Percentiles rank a stretch among this genome's conserved stretches.
Evolutionary conservation across 352 stramenopile species (phyloP).

Genomic region (Pythium myriotylum): DNA sequence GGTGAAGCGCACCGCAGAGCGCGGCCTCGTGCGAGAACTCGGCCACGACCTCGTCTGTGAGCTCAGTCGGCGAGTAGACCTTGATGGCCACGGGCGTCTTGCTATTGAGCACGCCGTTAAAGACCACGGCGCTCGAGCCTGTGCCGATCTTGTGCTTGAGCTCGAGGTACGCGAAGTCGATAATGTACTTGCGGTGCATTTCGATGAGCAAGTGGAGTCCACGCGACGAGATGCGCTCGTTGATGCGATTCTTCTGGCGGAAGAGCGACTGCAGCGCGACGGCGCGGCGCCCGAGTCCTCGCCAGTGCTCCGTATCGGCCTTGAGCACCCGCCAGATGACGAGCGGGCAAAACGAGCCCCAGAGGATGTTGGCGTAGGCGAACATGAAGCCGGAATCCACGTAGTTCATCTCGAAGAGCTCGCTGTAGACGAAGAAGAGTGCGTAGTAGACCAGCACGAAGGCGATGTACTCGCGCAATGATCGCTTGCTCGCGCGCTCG

Average conservation of each 20-base stretch:
- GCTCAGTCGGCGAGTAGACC: constrained; percentile 64
- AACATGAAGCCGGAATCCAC: constrained; percentile 35
- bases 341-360: constrained; percentile 51
- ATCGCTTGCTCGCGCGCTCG: constrained; percentile 46
- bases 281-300: constrained; percentile 52
- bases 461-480: constrained; percentile 59
- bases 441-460: constrained; percentile 39
- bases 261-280: constrained; percentile 57
- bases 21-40: constrained; percentile 83
- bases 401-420: constrained; percentile 32
- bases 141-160: constrained; percentile 49
- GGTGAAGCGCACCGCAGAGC: constrained; percentile 65
- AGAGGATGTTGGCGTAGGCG: constrained; percentile 44
- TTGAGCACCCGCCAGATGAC: constrained; percentile 52
- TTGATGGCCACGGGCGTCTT: constrained; percentile 69
- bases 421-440: constrained; percentile 15
- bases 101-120: constrained; percentile 57
- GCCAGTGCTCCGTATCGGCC: constrained; percentile 40
- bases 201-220: constrained; percentile 72
- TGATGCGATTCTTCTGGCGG: constrained; percentile 18
- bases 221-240: constrained; percentile 34
- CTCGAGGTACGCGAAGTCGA: constrained; percentile 75
- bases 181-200: constrained; percentile 72
- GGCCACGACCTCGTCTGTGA: constrained; percentile 69
- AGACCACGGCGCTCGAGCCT: constrained; percentile 65